Evolutionary conservation across 441 rosid species (phyloP).

Genomic region (Populus hybrid): DNA sequence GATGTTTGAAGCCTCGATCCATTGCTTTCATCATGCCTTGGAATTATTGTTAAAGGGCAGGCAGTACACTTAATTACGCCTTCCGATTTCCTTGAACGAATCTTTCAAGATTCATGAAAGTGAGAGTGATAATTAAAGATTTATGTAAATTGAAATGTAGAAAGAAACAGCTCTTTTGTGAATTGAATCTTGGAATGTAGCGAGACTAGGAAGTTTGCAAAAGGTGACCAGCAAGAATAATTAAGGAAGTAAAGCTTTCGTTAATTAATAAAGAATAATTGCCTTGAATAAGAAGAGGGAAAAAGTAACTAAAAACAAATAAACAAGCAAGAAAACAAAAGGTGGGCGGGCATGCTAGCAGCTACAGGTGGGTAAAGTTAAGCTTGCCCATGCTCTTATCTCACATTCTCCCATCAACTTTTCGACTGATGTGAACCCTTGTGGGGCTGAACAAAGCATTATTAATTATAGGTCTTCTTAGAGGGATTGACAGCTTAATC

Average conservation of each 20-base stretch:
- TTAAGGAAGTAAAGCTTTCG: conserved; percentile 16
- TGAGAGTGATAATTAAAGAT: neutral
- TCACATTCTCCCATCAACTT: conserved; percentile 54
- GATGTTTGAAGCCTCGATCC: neutral
- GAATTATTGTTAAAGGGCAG: neutral
- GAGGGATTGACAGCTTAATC: conserved; percentile 28
- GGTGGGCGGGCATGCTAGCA: conserved; percentile 20
- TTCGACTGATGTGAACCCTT: conserved; percentile 45
- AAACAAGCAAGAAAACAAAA: conserved; percentile 10
- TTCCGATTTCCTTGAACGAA: neutral
- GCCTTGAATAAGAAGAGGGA: conserved; percentile 15
- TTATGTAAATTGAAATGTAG: neutral
- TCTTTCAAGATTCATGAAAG: conserved; percentile 27
- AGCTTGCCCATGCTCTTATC: conserved; percentile 45
- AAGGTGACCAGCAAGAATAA: conserved; percentile 11
- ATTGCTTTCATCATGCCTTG: neutral
- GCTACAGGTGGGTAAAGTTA: conserved; percentile 6
- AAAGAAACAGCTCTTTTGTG: neutral
- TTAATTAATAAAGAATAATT: conserved; percentile 22
- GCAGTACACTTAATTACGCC: neutral
- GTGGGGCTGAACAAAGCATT: conserved; percentile 29
- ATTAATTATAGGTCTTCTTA: conserved; percentile 12
- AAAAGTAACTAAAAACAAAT: neutral
- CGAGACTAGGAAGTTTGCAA: conserved; percentile 30
- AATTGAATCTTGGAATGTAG: conserved; percentile 45